These are phyloP conservation scores for Euptelea pleiosperma DNA, from an alignment of 164 flowering plant species.

Conservation along the genomic window DNA sequence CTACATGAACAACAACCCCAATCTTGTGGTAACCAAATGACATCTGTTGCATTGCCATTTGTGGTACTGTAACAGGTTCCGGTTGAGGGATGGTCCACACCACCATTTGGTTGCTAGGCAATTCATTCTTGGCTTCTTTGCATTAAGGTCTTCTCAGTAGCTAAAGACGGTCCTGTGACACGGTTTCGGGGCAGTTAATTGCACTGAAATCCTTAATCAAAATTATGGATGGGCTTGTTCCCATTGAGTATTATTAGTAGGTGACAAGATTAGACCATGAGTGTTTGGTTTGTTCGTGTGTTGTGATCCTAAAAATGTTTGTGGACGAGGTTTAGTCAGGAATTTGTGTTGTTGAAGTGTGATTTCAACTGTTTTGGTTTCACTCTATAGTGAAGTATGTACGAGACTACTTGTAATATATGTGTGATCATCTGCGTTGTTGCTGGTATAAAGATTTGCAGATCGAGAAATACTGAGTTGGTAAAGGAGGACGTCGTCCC, in stretches of 20 bases:
- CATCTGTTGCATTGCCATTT: constrained; percentile 20
- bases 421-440: constrained; percentile 5
- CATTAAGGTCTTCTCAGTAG: constrained; percentile 34
- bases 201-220: constrained; percentile 21
- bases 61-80: constrained; percentile 21
- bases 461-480: too few species aligned
- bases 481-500: too few species aligned
- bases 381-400: neutral
- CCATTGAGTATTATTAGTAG: neutral
- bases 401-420: neutral
- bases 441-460: neutral
- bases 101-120: constrained; percentile 67
- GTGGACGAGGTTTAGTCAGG: constrained; percentile 4
- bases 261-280: neutral
- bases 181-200: constrained; percentile 8
- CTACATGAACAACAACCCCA: constrained; percentile 20
- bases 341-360: neutral
- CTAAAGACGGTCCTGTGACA: constrained; percentile 3
- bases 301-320: constrained; percentile 5
- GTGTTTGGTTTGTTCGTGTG: constrained; percentile 4
- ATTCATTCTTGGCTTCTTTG: constrained; percentile 80
- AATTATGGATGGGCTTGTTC: neutral
- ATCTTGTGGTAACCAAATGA: constrained; percentile 41
- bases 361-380: neutral
- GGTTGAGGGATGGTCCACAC: constrained; percentile 28